Conservation (phyloP, 148 eudicot genomes). For the Vaccinium vitisidaea region DNA sequence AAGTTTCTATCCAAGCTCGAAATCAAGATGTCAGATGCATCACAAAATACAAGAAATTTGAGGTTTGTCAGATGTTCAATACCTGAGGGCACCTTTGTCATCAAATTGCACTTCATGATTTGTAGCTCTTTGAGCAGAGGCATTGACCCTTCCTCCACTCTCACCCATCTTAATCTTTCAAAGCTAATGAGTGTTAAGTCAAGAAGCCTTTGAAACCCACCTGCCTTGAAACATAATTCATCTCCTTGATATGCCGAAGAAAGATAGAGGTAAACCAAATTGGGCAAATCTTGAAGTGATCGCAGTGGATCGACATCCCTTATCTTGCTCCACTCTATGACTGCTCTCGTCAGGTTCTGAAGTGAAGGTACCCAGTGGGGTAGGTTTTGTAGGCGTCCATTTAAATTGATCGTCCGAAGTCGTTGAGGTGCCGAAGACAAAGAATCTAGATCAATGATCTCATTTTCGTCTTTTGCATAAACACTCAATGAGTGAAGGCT, state of each 20-base stretch:
- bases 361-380: too few species aligned
- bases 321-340: too few species aligned
- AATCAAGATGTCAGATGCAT: background rate
- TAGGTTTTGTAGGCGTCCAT: too few species aligned
- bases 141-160: background rate
- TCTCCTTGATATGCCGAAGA: slow-evolving; percentile 19
- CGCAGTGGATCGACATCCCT: too few species aligned
- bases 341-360: too few species aligned
- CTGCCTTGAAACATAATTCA: slow-evolving; percentile 17
- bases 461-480: too few species aligned
- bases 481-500: too few species aligned
- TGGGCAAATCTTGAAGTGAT: slow-evolving; percentile 23
- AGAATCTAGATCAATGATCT: too few species aligned
- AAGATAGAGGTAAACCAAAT: slow-evolving; percentile 1
- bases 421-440: too few species aligned
- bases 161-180: background rate
- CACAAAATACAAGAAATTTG: background rate
- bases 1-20: background rate
- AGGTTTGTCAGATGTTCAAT: slow-evolving; percentile 14
- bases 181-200: background rate
- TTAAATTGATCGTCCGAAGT: fast-evolving
- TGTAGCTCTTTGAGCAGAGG: background rate
- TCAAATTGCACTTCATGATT: background rate
- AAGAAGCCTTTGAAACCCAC: slow-evolving; percentile 22
- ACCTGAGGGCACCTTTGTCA: slow-evolving; percentile 13